Conservation (phyloP, 257 asterid species). For the Capsicum rhomboideum region DNA sequence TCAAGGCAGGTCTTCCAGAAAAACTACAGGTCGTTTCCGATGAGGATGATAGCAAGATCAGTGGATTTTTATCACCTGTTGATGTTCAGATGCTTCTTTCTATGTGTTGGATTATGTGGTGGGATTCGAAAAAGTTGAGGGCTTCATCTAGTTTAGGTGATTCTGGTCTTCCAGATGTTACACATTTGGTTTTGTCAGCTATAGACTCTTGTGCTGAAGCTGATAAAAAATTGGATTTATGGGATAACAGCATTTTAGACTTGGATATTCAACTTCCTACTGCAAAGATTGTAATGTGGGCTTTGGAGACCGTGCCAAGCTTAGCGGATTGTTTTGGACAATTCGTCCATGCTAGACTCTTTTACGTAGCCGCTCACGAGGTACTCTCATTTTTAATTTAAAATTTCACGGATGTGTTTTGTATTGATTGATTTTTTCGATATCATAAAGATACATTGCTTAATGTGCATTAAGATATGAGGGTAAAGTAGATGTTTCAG, state of each 20-base stretch:
- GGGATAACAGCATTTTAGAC: slow-evolving; percentile 37
- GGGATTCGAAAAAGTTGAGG: slow-evolving; percentile 49
- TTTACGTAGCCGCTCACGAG: slow-evolving; percentile 32
- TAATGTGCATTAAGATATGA: neutral
- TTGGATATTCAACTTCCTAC: slow-evolving; percentile 61
- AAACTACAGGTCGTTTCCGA: slow-evolving; percentile 45
- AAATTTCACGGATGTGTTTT: neutral
- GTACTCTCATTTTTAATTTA: too few relatives aligned
- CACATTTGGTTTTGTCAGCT: slow-evolving; percentile 64
- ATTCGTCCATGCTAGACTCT: slow-evolving; percentile 59
- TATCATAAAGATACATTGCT: neutral
- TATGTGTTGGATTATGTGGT: slow-evolving; percentile 61
- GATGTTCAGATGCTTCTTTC: slow-evolving; percentile 49
- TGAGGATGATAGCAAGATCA: slow-evolving; percentile 59
- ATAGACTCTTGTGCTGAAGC: slow-evolving; percentile 46
- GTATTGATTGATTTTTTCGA: neutral
- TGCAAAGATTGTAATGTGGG: slow-evolving; percentile 61
- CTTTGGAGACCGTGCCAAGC: slow-evolving; percentile 57
- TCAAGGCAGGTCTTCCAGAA: slow-evolving; percentile 61
- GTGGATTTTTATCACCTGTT: slow-evolving; percentile 44
- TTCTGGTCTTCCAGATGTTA: slow-evolving; percentile 53
- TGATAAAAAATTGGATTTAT: slow-evolving; percentile 31
- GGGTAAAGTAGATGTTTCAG: neutral
- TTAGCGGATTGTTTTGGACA: slow-evolving; percentile 73
- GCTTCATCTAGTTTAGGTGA: slow-evolving; percentile 12